Base-by-base conservation (phyloP, 306 rosid genomes). In the Quercus dentata region DNA sequence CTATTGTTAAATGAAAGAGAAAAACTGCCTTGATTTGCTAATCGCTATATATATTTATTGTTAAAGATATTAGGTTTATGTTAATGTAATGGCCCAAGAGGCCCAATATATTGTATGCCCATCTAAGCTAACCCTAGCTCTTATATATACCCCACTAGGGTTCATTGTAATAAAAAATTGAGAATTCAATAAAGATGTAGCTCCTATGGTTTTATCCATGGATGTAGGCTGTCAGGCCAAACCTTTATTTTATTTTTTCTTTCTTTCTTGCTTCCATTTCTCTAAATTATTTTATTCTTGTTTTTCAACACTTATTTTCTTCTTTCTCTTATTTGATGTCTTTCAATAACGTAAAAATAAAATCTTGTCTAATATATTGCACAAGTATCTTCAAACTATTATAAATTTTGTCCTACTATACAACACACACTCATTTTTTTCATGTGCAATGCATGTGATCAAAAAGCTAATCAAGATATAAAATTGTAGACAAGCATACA, bases 181-280 rank as follows among this genome's bases (percentile, higher is more conserved):
- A 35, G 8, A 35, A 35, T 35, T 1, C 41, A 35, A 35, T 35
- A 35, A 35, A 35, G 41, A 35, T 1, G 41, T 35, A 35, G 41
- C 41, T 1, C 9, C 0, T 6, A 1, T 6, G 9, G 9, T 35
- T 35, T 35, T 35, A 35, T 35, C 41, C 9, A 0, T 1, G 0
- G 41, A 35, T 6, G 41, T 35, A 35, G 8, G 2, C 0, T 6
- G 8, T 6, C 0, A 6, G 41, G 9, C 41, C 9, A 1, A 35
- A 35, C 2, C 8, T 1, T 6, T 1, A 0, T 21, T 35, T 5
- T 61, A 4, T 5, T 61, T 12, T 25, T 61, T 20, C 1, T 20
- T 56, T n/a, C n/a, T 17, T 56, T 61, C 3, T 4, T 61, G 27
- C 25, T 23, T n/a, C 27, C 10, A 2, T 10, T 57, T 21, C 3